Percentiles rank a stretch among this genome's conserved stretches.
Evolutionary conservation across 345 rosid species (phyloP).

Genomic region (Syzygium grande): DNA sequence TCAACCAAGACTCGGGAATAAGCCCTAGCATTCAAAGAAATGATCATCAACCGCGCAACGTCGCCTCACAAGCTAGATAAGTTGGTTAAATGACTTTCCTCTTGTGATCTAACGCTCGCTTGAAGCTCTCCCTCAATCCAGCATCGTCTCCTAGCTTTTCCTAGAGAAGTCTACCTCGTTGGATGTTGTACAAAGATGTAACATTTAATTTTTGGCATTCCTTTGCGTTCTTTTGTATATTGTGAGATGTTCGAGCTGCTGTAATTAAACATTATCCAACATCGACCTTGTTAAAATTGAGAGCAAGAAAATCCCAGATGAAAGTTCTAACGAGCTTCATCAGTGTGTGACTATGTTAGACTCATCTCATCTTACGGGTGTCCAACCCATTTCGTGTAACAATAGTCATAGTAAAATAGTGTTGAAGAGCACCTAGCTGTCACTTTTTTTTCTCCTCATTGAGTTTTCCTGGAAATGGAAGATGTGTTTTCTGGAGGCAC

Average conservation of each 20-base stretch:
- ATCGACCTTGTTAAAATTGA: not conserved
- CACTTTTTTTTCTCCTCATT: not conserved
- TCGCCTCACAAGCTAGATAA: not conserved
- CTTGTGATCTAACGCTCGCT: not conserved
- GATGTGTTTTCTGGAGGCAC: not conserved
- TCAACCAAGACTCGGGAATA: constrained; percentile 9
- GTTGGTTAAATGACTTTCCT: not conserved
- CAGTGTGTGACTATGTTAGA: not conserved
- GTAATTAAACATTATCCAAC: not conserved
- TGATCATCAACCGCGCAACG: not conserved
- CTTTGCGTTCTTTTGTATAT: not conserved
- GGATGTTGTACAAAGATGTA: not conserved
- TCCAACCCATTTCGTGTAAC: not conserved
- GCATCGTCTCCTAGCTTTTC: not conserved
- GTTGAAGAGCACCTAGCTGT: not conserved
- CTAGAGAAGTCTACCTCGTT: not conserved
- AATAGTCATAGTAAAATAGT: not conserved
- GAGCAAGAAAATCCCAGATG: not conserved
- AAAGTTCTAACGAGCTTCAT: not conserved
- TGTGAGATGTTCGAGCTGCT: not conserved
- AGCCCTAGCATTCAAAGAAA: constrained; percentile 3
- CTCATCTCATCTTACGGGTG: not conserved
- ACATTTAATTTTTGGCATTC: not conserved
- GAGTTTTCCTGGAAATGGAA: not conserved
- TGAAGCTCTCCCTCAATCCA: not conserved